Percentiles rank a stretch among this genome's conserved stretches.
These are phyloP conservation scores for Paraleonurus japonicus DNA, from an alignment of 257 asterid genomes.

Conservation along the genomic window DNA sequence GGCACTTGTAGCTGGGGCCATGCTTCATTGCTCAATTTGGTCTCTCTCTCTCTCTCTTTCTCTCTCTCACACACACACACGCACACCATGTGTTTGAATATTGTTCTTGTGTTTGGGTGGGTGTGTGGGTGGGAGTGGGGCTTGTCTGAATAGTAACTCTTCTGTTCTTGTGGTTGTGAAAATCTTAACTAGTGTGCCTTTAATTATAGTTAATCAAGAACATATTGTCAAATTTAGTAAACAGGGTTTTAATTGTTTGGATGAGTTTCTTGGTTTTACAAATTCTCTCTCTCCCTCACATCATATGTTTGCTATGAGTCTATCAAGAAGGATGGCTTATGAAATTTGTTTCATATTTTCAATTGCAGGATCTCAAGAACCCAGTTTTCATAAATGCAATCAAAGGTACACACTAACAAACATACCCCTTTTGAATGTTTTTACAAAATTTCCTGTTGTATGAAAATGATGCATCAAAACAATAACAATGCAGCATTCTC, in stretches of 20 bases:
- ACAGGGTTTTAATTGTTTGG: neutral
- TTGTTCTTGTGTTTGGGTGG: neutral
- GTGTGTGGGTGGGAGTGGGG: neutral
- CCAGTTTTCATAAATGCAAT: constrained; percentile 61
- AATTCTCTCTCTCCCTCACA: neutral
- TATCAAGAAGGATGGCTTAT: neutral
- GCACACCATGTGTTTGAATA: neutral
- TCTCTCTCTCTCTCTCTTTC: constrained; percentile 35
- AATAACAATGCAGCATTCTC: constrained; percentile 63
- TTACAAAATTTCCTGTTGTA: constrained; percentile 7
- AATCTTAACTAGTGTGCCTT: neutral
- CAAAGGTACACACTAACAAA: constrained; percentile 55
- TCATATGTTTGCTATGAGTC: neutral
- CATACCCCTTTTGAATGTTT: neutral
- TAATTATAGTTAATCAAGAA: constrained; percentile 4
- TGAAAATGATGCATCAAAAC: constrained; percentile 21
- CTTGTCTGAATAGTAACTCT: neutral
- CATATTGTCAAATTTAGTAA: neutral
- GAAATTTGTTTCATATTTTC: constrained; percentile 14
- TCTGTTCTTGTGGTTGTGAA: constrained; percentile 7
- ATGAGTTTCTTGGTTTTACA: constrained; percentile 1
- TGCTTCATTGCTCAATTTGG: constrained; percentile 81
- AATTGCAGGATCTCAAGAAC: constrained; percentile 74
- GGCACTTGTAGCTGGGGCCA: constrained; percentile 86
- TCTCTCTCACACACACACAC: too few relatives aligned